A percentile compares a stretch with the other conserved stretches of the same genome.
Evolutionary conservation across 1,284 basidiomycete genomes (phyloP).

Genomic region (Ustilago bromivora): DNA sequence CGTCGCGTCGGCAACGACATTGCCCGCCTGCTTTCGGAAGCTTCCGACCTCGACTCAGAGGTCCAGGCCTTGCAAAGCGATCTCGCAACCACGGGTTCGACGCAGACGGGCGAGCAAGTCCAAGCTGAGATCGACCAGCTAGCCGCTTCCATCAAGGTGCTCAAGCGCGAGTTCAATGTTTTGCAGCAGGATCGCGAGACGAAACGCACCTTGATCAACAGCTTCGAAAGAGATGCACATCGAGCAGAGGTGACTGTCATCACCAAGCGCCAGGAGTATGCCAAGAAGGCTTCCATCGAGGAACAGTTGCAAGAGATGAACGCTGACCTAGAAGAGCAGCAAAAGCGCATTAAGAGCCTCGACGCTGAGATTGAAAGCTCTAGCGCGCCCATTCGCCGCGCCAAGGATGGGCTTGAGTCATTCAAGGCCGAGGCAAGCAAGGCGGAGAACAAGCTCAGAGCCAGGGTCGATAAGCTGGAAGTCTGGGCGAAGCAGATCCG

Average conservation of each 20-base stretch:
- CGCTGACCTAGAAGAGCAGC: slow-evolving; percentile 72
- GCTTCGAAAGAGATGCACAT: slow-evolving; percentile 49
- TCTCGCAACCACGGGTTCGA: slow-evolving; percentile 52
- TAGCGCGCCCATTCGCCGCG: slow-evolving; percentile 77
- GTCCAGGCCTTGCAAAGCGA: slow-evolving; percentile 51
- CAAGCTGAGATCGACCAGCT: slow-evolving; percentile 56
- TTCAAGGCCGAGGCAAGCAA: slow-evolving; percentile 74
- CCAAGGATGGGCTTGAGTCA: slow-evolving; percentile 76
- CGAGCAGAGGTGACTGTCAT: slow-evolving; percentile 70
- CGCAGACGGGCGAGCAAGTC: slow-evolving; percentile 58
- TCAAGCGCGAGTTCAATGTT: slow-evolving; percentile 56
- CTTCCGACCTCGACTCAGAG: slow-evolving; percentile 37
- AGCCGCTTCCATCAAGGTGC: slow-evolving; percentile 49
- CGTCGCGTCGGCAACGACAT: slow-evolving; percentile 51
- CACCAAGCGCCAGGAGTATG: slow-evolving; percentile 51
- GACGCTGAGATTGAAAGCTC: slow-evolving; percentile 77
- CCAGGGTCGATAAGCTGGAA: slow-evolving; percentile 35
- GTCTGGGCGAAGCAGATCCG: slow-evolving; percentile 56
- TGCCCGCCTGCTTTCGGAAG: slow-evolving; percentile 41
- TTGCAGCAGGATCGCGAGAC: slow-evolving; percentile 57
- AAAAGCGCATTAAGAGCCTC: slow-evolving; percentile 66
- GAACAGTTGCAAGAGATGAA: slow-evolving; percentile 73
- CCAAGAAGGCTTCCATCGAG: slow-evolving; percentile 45
- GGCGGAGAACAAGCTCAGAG: slow-evolving; percentile 74
- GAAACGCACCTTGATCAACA: slow-evolving; percentile 47